Evolutionary conservation across 1,139 yeast species (phyloP).

Genomic region (Hemisphaericaspora subhashii): DNA sequence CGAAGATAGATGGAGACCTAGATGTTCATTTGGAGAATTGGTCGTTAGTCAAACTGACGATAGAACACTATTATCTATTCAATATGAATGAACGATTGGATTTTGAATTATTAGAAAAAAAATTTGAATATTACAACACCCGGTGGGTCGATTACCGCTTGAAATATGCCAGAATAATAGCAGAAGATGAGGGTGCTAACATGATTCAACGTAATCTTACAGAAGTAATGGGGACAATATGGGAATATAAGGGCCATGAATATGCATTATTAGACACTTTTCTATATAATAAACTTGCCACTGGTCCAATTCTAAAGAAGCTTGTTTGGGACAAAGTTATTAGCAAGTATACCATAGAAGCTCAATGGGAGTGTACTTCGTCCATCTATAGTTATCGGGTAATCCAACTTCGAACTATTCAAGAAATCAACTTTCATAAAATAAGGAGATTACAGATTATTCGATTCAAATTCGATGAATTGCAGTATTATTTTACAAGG

Average conservation of each 20-base stretch:
- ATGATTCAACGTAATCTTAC: no score
- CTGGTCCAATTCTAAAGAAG: no score
- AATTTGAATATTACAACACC: conserved; percentile 10
- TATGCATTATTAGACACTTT: conserved; percentile 10
- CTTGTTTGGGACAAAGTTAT: no score
- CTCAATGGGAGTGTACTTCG: neutral
- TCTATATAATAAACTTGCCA: conserved; percentile 11
- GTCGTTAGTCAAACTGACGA: neutral
- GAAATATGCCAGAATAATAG: no score
- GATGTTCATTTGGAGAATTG: neutral
- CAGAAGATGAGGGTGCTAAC: no score
- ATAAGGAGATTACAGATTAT: conserved; percentile 10
- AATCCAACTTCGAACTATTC: conserved; percentile 2
- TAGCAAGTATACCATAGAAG: neutral
- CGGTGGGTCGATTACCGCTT: no score
- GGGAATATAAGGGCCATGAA: neutral
- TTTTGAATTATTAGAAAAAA: conserved; percentile 9
- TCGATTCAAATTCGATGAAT: conserved; percentile 13
- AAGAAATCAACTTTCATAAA: conserved; percentile 8
- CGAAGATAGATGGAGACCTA: no score
- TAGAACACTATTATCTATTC: neutral
- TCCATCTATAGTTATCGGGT: neutral
- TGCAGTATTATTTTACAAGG: no score
- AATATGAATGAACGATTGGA: conserved; percentile 23
- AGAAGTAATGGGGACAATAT: no score